Conservation (phyloP, 177 flowering plant genomes). For the Telopea speciosissima region DNA sequence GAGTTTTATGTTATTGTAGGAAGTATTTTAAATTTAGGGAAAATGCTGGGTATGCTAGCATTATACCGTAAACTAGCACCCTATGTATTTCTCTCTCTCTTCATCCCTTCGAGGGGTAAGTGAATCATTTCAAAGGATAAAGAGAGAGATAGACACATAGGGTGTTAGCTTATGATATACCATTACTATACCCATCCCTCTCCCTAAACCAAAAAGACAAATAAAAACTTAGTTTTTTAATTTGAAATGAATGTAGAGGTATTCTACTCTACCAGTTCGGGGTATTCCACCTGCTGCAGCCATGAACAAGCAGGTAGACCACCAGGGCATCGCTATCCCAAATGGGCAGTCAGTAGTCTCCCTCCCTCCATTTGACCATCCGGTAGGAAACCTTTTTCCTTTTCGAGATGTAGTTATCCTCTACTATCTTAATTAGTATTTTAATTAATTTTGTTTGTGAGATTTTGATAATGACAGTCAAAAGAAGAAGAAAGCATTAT, state of each 20-base stretch:
- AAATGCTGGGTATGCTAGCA: no score
- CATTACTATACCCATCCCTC: no score
- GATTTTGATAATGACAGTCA: conserved; percentile 46
- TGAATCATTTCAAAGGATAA: no score
- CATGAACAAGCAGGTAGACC: conserved; percentile 55
- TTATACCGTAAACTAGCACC: no score
- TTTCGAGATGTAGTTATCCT: not conserved
- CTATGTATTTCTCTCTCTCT: no score
- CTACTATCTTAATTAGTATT: no score
- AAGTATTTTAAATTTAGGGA: no score
- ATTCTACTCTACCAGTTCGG: conserved; percentile 42
- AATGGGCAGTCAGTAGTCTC: conserved; percentile 26
- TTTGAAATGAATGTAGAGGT: conserved; percentile 34
- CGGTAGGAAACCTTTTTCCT: conserved; percentile 29
- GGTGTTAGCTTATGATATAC: no score
- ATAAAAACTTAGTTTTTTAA: not conserved
- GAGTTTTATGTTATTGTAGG: no score
- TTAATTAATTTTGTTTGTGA: conserved; percentile 1
- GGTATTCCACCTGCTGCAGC: conserved; percentile 54
- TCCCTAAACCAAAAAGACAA: no score
- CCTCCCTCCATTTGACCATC: conserved; percentile 43
- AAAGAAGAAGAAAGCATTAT: conserved; percentile 81
- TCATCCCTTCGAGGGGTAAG: no score
- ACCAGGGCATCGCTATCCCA: conserved; percentile 31
- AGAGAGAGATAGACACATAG: no score